Evolutionary conservation across 306 rosid species (phyloP), one percentile per base, ranked within the genome.

Genomic region (Castanea mollissima): DNA sequence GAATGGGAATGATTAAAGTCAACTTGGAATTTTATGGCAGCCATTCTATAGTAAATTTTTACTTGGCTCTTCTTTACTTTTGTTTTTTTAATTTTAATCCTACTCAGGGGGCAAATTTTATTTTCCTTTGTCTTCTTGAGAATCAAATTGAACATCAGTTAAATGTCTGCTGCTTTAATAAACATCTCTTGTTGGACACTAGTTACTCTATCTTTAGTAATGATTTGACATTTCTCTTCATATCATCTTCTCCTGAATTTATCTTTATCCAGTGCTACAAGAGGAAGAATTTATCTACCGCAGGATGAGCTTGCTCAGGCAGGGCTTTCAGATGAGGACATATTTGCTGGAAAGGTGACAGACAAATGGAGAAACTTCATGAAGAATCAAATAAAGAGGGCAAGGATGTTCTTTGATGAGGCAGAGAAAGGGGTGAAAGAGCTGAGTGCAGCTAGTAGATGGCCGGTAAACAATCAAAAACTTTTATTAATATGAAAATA

Each of bases 201-300:
- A 31, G 8, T 34, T 18, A 31, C 46, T 19, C 25, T 9, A 67
- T 67, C 52, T 67, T 1, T n/a, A 4, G 25, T 19, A 69, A 69
- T 31, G 20, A 25, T 27, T 60, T 18, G 63, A 44, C 71, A 25
- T 65, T 67, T 80, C 35, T 67, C 54, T 68, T 77, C 18, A 60
- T 57, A 31, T 55, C 60, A 56, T 57, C 18, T 76, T 76, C 79
- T 65, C 20, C 80, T 25, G 21, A 59, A 32, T 52, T 75, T 3
- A 55, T 80, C 67, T 68, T 80, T 60, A 16, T 52, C 32, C 87
- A 88, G 90, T 75, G 92, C 92, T 1, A 68, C 77, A 27, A 86
- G 92, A 84, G 92, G 90, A 82, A 88, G 92, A 78, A 74, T 88
- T 77, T 88, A 88, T 84, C 87, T 88, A 62, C 92, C 92, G 3